Conservation (phyloP, 2,329 filamentous ascomycete species). For the Phialophora macrospora region DNA sequence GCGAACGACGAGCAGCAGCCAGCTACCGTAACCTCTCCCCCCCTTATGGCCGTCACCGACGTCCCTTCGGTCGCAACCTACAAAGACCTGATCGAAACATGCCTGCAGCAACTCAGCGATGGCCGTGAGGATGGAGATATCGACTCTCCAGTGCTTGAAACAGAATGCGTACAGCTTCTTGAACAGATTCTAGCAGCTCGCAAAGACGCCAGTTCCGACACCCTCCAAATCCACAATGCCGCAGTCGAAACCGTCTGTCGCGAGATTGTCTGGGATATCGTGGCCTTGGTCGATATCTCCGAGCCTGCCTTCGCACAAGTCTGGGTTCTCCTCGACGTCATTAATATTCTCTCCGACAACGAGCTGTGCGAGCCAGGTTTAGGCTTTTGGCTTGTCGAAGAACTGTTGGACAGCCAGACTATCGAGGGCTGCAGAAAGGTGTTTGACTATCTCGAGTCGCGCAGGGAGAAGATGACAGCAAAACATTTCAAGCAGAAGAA, state of each 20-base stretch:
- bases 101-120: conserved; percentile 23
- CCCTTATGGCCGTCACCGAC: conserved; percentile 31
- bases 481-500: conserved; percentile 81
- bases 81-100: conserved; percentile 30
- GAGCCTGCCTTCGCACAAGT: conserved; percentile 78
- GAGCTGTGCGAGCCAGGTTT: conserved; percentile 74
- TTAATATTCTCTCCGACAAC: conserved; percentile 85
- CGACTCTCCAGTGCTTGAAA: conserved; percentile 26
- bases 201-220: conserved; percentile 37
- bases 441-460: conserved; percentile 93
- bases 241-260: conserved; percentile 83
- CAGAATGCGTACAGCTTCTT: conserved; percentile 37
- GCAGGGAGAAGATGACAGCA: conserved; percentile 83
- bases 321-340: conserved; percentile 92
- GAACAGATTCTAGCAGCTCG: conserved; percentile 25
- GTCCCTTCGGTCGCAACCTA: conserved; percentile 34
- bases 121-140: conserved; percentile 24
- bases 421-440: conserved; percentile 88
- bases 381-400: conserved; percentile 88
- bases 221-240: conserved; percentile 63
- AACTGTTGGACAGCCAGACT: conserved; percentile 93
- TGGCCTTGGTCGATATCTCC: conserved; percentile 76
- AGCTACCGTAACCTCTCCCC: neutral
- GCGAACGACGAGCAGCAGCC: conserved; percentile 3
- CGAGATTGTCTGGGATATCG: conserved; percentile 75